Base-by-base conservation (phyloP, 225 moss, liverwort and hornwort species). In the Anthoceros angustus region DNA sequence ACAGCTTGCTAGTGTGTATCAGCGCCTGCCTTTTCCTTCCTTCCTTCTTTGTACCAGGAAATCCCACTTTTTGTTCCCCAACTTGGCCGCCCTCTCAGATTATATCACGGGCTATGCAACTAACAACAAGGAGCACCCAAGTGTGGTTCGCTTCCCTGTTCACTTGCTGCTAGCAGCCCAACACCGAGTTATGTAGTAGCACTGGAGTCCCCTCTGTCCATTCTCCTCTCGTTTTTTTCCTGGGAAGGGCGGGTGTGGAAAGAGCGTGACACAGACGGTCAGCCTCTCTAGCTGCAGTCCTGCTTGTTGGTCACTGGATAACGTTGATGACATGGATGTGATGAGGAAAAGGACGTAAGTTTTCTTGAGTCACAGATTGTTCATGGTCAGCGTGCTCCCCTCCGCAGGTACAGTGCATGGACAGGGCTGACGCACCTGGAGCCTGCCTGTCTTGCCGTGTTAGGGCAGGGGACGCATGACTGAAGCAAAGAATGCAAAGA, bases 261-360 rank as follows among this genome's bases (percentile, higher is more conserved):
- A 18, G 46, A 18, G 46, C 12, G 46, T 12, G 14, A 48, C 14
- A 18, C 46, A 48, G 46, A 18, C 5, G 18, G 46, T 32, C 32
- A 32, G 32, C 32, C 32, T 32, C 32, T 32, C 46, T 48, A 48
- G 46, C 46, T 2, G 46, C 46, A 48, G 46, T 12, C 46, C 12
- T 18, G 46, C 46, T 1, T 18, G 18, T 48, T 55, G 55, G 55
- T 55, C 55, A 55, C 55, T 55, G 55, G 55, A 55, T 55, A 55
- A 55, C n/a, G 55, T 18, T 55, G 55, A 23, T 55, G 55, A 55
- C 55, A 9, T 55, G 55, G 55, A 55, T 23, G 45, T 46, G 45
- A 46, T 20, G n/a, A 15, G 55, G 55, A 55, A 5, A 15, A 55
- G 55, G 23, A 7, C 23, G 46, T 12, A 1, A 2, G 18, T 18